A percentile compares a stretch with the other conserved stretches of the same genome.
phyloP scores from a whole-genome alignment of 1,284 basidiomycete species.

The Marasmius fiardii region DNA sequence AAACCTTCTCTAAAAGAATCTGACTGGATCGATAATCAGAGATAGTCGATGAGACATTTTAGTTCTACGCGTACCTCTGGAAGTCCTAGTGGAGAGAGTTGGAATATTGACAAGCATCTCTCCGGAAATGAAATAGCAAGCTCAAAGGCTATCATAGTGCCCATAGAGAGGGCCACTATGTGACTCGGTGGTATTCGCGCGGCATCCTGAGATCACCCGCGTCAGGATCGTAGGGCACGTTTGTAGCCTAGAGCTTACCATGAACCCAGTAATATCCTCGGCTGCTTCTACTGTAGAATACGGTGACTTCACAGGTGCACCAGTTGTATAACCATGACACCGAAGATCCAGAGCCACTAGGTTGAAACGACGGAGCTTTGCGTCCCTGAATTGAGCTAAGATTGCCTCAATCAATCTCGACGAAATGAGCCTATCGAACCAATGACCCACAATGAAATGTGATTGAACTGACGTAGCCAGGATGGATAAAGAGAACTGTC shows the following conservation, averaged over 20 bases:
- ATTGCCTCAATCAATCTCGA: background rate
- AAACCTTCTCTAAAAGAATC: background rate
- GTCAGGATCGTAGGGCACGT: background rate
- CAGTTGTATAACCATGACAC: background rate
- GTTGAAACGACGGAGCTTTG: constrained; percentile 1
- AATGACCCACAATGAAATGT: background rate
- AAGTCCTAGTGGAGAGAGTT: constrained; percentile 8
- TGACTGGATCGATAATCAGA: background rate
- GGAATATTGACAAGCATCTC: constrained; percentile 5
- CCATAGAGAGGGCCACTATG: constrained; percentile 9
- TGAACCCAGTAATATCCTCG: background rate
- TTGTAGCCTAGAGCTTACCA: background rate
- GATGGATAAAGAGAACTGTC: constrained; percentile 1
- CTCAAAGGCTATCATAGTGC: constrained; percentile 6
- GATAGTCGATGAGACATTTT: background rate
- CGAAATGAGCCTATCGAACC: background rate
- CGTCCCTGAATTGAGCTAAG: constrained; percentile 3
- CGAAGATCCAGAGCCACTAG: constrained; percentile 2
- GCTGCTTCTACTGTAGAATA: background rate
- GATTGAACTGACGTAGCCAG: background rate
- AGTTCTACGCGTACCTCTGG: constrained; percentile 5
- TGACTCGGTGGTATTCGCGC: background rate
- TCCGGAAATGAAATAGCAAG: constrained; percentile 5
- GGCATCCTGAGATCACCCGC: background rate
- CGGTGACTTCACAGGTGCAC: background rate